phyloP scores from a whole-genome alignment of 768 basidiomycete species.

The Pulveroboletus sp. region DNA sequence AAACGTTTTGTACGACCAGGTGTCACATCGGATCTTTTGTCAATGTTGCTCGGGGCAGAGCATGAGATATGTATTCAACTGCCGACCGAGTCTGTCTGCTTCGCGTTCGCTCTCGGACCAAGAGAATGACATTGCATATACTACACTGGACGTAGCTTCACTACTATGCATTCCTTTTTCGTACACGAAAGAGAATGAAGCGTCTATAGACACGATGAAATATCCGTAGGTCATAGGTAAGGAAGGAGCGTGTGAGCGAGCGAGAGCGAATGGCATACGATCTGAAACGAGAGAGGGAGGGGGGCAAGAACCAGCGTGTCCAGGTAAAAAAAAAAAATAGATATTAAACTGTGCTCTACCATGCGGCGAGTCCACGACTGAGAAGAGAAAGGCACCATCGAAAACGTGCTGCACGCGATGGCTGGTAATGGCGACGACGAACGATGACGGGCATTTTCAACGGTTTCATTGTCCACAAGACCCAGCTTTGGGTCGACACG shows the following conservation, averaged over 20 bases:
- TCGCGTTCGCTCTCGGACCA: no score
- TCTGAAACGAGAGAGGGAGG: neutral
- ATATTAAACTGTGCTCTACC: neutral
- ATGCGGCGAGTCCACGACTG: slow-evolving; percentile 4
- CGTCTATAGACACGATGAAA: neutral
- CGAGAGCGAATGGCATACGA: neutral
- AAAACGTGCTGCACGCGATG: neutral
- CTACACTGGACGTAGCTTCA: neutral
- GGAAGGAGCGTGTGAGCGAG: slow-evolving; percentile 9
- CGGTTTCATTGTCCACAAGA: slow-evolving; percentile 4
- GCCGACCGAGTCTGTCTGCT: no score
- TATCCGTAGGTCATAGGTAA: slow-evolving; percentile 1
- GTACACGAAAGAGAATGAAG: slow-evolving; percentile 2
- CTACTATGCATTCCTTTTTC: neutral
- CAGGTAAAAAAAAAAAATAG: neutral
- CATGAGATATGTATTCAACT: no score
- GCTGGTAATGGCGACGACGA: neutral
- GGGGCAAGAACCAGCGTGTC: no score
- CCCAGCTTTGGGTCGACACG: slow-evolving; percentile 2
- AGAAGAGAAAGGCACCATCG: neutral
- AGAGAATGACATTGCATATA: no score
- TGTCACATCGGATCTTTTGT: no score
- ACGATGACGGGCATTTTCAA: neutral
- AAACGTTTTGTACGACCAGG: no score
- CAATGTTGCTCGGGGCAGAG: no score